Evolutionary conservation across 2,329 filamentous ascomycete genomes (phyloP).

Genomic region (Botrytis medusae): DNA sequence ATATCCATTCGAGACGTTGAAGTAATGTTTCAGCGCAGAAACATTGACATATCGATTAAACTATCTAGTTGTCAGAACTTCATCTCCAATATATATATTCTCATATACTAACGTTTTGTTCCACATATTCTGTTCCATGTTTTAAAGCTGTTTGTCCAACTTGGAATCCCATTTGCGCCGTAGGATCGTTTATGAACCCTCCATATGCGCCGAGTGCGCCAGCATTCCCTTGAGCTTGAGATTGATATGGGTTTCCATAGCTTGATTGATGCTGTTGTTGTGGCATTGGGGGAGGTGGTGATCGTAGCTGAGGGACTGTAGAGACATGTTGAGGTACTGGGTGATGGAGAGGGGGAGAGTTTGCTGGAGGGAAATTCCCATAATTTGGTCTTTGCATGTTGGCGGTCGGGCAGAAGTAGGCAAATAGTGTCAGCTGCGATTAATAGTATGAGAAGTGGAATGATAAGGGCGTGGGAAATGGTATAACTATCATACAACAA

Average conservation of each 20-base stretch:
- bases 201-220: constrained; percentile 73
- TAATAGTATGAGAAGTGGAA: background rate
- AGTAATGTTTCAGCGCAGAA: constrained; percentile 94
- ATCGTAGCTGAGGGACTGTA: constrained; percentile 93
- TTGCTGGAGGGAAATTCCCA: constrained; percentile 64
- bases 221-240: constrained; percentile 48
- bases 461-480: constrained; percentile 6
- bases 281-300: constrained; percentile 77
- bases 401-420: constrained; percentile 6
- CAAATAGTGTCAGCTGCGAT: background rate
- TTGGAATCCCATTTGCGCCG: constrained; percentile 91
- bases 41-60: constrained; percentile 86
- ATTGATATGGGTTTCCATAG: constrained; percentile 74
- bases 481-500: constrained; percentile 6
- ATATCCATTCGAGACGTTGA: constrained; percentile 97
- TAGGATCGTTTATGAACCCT: constrained; percentile 93
- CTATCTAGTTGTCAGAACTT: constrained; percentile 44
- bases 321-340: constrained; percentile 98
- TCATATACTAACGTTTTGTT: constrained; percentile 72
- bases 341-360: constrained; percentile 91
- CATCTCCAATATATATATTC: background rate
- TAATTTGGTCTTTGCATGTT: constrained; percentile 84
- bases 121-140: constrained; percentile 90
- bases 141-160: constrained; percentile 89
- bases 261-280: constrained; percentile 63